phyloP scores from a whole-genome alignment of 306 rosid species.

The Malus orientalis region DNA sequence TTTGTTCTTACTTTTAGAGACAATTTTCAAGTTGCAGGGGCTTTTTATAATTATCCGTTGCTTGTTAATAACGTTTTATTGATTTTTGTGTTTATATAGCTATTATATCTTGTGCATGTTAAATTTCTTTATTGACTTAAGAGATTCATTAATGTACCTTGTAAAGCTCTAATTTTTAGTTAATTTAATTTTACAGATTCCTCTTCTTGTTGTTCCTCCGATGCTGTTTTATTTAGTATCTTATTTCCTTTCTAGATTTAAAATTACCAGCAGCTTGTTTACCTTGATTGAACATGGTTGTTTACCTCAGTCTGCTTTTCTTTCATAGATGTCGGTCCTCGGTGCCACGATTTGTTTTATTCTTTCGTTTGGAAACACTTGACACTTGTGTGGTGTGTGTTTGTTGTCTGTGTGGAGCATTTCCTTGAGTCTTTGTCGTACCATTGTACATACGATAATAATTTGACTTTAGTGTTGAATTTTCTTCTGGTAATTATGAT shows the following conservation, averaged over 20 bases:
- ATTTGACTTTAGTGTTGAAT: neutral
- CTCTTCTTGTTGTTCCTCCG: neutral
- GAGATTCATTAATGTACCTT: neutral
- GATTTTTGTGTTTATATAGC: neutral
- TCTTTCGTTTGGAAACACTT: neutral
- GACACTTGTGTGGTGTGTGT: neutral
- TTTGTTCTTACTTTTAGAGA: neutral
- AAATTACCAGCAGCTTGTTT: neutral
- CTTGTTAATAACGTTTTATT: neutral
- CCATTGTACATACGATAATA: neutral
- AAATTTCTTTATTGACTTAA: neutral
- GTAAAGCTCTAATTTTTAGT: too few relatives aligned
- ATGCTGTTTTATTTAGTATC: neutral
- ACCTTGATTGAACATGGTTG: neutral
- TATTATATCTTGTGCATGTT: neutral
- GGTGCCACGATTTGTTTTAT: neutral
- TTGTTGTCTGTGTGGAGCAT: neutral
- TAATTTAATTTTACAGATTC: neutral
- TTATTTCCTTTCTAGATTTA: neutral
- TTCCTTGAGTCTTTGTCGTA: neutral
- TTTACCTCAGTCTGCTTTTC: neutral
- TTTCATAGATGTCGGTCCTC: neutral
- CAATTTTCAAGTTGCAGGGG: neutral
- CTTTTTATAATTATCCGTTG: neutral
- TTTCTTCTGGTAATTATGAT: neutral